These are phyloP conservation scores for Yarrowia porcina DNA, from an alignment of 805 yeast species.

Conservation along the genomic window DNA sequence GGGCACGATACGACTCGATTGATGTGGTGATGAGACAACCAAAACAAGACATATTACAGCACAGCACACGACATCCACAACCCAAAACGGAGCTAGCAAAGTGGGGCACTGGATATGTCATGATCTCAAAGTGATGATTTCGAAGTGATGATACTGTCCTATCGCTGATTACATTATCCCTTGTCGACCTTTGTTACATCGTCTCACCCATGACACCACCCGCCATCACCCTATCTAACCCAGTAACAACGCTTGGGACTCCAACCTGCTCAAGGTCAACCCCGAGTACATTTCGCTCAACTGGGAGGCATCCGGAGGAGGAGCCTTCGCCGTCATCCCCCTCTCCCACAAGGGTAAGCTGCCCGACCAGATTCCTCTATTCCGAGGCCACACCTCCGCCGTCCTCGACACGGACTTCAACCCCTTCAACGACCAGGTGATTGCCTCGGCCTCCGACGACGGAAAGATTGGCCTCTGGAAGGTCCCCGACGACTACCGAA, in stretches of 20 bases:
- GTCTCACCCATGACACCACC: neutral
- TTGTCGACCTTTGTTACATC: no score
- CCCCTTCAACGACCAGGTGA: constrained; percentile 74
- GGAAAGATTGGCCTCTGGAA: constrained; percentile 83
- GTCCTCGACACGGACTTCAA: constrained; percentile 94
- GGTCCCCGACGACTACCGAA: constrained; percentile 76
- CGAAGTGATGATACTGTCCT: no score
- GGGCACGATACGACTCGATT: neutral
- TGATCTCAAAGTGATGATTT: no score
- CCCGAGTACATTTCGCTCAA: constrained; percentile 82
- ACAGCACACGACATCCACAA: constrained; percentile 11
- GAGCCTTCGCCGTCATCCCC: constrained; percentile 94
- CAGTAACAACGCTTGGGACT: constrained; percentile 92
- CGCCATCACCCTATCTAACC: constrained; percentile 45
- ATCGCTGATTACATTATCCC: no score
- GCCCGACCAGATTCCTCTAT: constrained; percentile 89
- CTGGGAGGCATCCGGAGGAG: constrained; percentile 96
- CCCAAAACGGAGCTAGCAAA: neutral
- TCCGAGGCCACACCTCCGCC: constrained; percentile 93
- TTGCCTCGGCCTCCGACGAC: constrained; percentile 81
- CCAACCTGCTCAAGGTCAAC: constrained; percentile 81
- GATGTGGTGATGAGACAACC: neutral
- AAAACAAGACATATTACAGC: neutral
- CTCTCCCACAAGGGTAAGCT: constrained; percentile 81
- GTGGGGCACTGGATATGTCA: no score